Conservation (phyloP, 208 protist species). For the Crithidia thermophila region DNA sequence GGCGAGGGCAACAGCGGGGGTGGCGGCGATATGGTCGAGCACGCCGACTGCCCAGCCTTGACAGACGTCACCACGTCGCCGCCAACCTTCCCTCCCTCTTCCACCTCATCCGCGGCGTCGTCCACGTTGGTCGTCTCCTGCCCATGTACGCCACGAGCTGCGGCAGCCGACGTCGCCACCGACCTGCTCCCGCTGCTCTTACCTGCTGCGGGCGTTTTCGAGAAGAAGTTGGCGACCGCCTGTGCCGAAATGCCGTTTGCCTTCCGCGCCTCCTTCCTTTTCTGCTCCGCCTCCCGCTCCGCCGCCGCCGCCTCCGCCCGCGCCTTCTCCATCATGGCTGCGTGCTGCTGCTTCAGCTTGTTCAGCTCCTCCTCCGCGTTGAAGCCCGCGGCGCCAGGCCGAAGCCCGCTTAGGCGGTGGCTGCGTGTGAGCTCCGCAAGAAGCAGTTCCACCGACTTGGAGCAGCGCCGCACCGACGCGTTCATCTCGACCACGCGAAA, state of each 20-base stretch:
- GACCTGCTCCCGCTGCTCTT: slow-evolving; percentile 8
- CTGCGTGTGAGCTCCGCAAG: slow-evolving; percentile 84
- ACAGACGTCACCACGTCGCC: too few species aligned
- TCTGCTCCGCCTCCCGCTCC: slow-evolving; percentile 22
- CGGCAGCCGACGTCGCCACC: slow-evolving; percentile 1
- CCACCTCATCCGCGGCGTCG: background rate
- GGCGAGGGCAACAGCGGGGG: background rate
- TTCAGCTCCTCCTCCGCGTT: slow-evolving; percentile 71
- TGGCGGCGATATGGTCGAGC: too few species aligned
- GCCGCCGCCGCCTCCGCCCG: slow-evolving; percentile 26
- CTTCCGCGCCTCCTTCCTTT: slow-evolving; percentile 36
- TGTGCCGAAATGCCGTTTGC: slow-evolving; percentile 66
- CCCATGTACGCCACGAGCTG: background rate
- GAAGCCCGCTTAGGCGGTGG: slow-evolving; percentile 51
- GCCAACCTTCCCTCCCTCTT: background rate
- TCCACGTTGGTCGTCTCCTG: slow-evolving; percentile 10
- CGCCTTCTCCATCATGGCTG: slow-evolving; percentile 27
- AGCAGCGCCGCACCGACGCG: slow-evolving; percentile 61
- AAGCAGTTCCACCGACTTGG: slow-evolving; percentile 75
- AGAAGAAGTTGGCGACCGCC: slow-evolving; percentile 76
- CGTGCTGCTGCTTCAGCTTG: slow-evolving; percentile 65
- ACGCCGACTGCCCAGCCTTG: too few species aligned
- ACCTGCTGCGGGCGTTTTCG: slow-evolving; percentile 7
- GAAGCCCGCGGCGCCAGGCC: slow-evolving; percentile 33
- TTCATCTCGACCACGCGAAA: slow-evolving; percentile 90